Conservation (phyloP, 202 grass and related monocot species). For the Zoysia matrella region DNA sequence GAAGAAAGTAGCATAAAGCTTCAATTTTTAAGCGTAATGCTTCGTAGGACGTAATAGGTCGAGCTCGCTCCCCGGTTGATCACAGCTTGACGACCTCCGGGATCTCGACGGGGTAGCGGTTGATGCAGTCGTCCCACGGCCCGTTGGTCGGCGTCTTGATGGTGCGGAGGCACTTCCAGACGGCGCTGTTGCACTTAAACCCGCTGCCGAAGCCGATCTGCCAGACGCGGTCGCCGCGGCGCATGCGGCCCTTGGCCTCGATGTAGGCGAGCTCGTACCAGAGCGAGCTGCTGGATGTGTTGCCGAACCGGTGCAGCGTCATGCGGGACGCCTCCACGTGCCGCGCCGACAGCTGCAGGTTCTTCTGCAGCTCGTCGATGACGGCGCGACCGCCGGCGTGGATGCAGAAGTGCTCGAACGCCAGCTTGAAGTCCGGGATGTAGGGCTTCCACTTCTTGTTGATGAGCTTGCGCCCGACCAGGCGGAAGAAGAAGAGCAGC, state of each 20-base stretch:
- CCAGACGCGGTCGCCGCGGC: constrained; percentile 81
- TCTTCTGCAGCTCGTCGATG: constrained; percentile 96
- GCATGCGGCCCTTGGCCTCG: constrained; percentile 83
- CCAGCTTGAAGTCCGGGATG: constrained; percentile 95
- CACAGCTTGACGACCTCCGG: constrained; percentile 82
- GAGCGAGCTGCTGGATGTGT: constrained; percentile 97
- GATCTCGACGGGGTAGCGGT: constrained; percentile 77
- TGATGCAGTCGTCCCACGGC: constrained; percentile 75
- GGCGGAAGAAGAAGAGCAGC: constrained; percentile 90
- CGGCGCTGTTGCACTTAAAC: constrained; percentile 95
- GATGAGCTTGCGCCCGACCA: constrained; percentile 77
- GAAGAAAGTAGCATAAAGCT: constrained; percentile 19
- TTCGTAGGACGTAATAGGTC: constrained; percentile 35
- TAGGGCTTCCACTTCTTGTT: constrained; percentile 78
- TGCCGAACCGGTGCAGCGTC: constrained; percentile 97
- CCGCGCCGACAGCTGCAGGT: constrained; percentile 75
- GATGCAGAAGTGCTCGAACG: constrained; percentile 99
- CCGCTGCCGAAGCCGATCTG: constrained; percentile 86
- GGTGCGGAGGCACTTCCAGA: constrained; percentile 80
- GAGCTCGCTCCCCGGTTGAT: not conserved
- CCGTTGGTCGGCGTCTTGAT: constrained; percentile 66
- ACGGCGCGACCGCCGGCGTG: constrained; percentile 90
- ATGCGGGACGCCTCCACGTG: constrained; percentile 97
- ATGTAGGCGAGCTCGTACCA: constrained; percentile 98
- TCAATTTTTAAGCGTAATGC: constrained; percentile 4